A percentile compares a stretch with the other conserved stretches of the same genome.
Conservation (phyloP, 306 rosid genomes). For the Benincasa hispida region DNA sequence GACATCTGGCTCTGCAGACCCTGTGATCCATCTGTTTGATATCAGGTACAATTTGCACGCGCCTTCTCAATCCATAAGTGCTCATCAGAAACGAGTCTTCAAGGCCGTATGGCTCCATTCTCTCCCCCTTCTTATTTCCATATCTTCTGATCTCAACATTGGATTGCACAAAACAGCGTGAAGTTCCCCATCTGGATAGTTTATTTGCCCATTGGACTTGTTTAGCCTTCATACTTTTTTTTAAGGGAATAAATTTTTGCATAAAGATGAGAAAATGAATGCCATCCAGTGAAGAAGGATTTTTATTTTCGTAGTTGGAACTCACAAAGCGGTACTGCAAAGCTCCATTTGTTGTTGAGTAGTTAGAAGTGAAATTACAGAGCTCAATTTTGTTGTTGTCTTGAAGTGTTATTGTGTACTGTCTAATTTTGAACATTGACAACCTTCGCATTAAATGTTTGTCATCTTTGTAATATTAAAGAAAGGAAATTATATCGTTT, state of each 20-base stretch:
- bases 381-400: neutral
- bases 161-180: conserved; percentile 67
- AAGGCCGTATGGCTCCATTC: conserved; percentile 88
- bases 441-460: neutral
- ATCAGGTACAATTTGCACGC: conserved; percentile 50
- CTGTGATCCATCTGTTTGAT: conserved; percentile 83
- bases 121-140: conserved; percentile 64
- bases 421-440: neutral
- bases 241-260: neutral
- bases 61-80: conserved; percentile 79
- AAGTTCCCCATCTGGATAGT: neutral
- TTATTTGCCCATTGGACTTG: neutral
- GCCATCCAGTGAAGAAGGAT: neutral
- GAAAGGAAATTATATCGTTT: neutral
- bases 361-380: neutral
- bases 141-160: conserved; percentile 84
- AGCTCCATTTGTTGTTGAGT: neutral
- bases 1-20: conserved; percentile 87
- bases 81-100: conserved; percentile 92
- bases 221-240: neutral
- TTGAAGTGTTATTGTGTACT: neutral
- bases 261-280: neutral
- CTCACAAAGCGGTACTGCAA: neutral
- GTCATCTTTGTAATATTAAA: neutral
- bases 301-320: neutral